Evolutionary conservation across 495 filamentous ascomycete genomes (phyloP), one percentile per base, ranked within the genome.

Genomic region (Xylaria intraflava): DNA sequence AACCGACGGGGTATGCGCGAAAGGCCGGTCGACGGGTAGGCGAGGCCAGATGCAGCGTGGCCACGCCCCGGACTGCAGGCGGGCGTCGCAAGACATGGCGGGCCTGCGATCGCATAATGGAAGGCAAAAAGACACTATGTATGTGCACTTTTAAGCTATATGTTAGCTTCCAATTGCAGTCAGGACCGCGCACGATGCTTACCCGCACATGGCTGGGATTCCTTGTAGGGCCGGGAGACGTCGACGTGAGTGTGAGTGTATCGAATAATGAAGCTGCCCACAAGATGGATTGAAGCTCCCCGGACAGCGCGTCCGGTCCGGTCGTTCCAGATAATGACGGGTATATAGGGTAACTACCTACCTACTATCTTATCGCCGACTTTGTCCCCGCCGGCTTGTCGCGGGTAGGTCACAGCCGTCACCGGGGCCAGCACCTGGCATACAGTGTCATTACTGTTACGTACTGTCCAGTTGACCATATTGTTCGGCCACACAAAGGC

Each of bases 101-200:
- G 60, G 67, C 55, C 59, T 89, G 86, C 68, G 89, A 90, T 64
- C 85, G 87, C 90, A 94, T 94, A 56, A 68, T 62, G 69, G 62
- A 58, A 66, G 56, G n/a, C n/a, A n/a, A n/a, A 65, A 50, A 50
- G 10, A 55, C 47, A 55, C 57, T 66, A 68, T 53, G 51, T 58
- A 49, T 49, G 45, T 23, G 36, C 41, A 43, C 51, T 63, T 55
- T 62, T 65, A 55, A 52, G 51, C 23, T 53, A 22, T 26, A 39
- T 22, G 45, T 66, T 62, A 66, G 59, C 43, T 38, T 56, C 22
- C 38, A 33, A 49, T 49, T 51, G 43, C 19, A 33, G 16, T 14
- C 26, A 11, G 19, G 31, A 12, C n/a, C 31, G 27, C 29, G 10
- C 20, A 20, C 19, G 12, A 38, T 31, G 55, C 57, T 66, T 54